Percentiles rank a stretch among this genome's conserved stretches.
Evolutionary conservation across 1,284 basidiomycete genomes (phyloP).

Genomic region (Cryptococcus floricola): DNA sequence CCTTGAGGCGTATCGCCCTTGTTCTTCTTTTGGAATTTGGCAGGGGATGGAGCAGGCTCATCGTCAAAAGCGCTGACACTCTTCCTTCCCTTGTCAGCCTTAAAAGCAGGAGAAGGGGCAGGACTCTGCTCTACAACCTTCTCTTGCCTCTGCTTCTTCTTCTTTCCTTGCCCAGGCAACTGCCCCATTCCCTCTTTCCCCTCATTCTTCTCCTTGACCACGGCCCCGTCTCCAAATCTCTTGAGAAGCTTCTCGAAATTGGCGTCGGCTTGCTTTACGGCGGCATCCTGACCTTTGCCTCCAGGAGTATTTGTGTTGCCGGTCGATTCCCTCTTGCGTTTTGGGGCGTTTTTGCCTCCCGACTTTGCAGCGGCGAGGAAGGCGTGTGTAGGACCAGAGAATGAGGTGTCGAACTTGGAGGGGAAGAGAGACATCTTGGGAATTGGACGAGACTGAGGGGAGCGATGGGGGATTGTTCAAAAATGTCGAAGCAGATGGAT

Average conservation of each 20-base stretch:
- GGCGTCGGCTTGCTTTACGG: slow-evolving; percentile 53
- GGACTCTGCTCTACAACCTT: slow-evolving; percentile 1
- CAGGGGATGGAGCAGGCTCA: too few species aligned
- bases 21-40: not conserved
- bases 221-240: slow-evolving; percentile 53
- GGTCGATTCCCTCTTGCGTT: slow-evolving; percentile 58
- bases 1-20: not conserved
- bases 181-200: slow-evolving; percentile 20
- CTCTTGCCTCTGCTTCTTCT: not conserved
- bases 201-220: slow-evolving; percentile 21
- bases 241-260: slow-evolving; percentile 76
- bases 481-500: slow-evolving; percentile 2
- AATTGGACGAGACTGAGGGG: not conserved
- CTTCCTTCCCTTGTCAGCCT: slow-evolving; percentile 2
- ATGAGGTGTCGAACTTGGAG: slow-evolving; percentile 35
- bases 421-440: slow-evolving; percentile 40
- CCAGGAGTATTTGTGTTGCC: slow-evolving; percentile 22
- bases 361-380: not conserved
- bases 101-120: too few species aligned
- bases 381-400: slow-evolving; percentile 14
- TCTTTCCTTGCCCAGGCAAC: slow-evolving; percentile 1
- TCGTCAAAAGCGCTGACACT: not conserved
- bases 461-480: not conserved
- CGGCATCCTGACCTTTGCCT: slow-evolving; percentile 48
- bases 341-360: slow-evolving; percentile 42